Evolutionary conservation across 352 stramenopile genomes (phyloP).

Genomic region (Globisporangium perplexum): DNA sequence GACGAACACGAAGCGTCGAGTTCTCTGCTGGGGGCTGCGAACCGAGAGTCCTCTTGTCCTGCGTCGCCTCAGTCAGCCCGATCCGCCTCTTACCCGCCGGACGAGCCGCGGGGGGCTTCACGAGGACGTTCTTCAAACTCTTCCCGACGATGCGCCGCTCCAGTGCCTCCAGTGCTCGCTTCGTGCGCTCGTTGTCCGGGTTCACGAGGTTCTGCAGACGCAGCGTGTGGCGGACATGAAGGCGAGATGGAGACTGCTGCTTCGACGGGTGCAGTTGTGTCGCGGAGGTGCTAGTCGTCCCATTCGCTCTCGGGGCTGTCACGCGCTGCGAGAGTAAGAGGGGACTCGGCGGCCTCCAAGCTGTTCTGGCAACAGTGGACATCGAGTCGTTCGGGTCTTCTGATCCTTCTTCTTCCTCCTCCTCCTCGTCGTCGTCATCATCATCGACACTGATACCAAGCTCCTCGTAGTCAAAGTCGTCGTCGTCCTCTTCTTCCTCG

Average conservation of each 20-base stretch:
- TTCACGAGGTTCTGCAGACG: slow-evolving; percentile 47
- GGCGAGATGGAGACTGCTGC: background rate
- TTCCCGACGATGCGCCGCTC: slow-evolving; percentile 66
- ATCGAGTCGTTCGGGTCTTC: background rate
- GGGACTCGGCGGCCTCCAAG: background rate
- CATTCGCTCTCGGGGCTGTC: background rate
- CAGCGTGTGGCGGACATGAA: slow-evolving; percentile 32
- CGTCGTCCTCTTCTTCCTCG: slow-evolving; percentile 16
- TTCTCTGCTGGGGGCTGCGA: background rate
- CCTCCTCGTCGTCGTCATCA: slow-evolving; percentile 3
- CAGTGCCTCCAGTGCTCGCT: slow-evolving; percentile 51
- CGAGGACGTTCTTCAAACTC: slow-evolving; percentile 3
- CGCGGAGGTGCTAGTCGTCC: background rate
- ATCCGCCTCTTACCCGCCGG: slow-evolving; percentile 5
- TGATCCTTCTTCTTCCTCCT: background rate
- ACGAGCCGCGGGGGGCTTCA: slow-evolving; percentile 3
- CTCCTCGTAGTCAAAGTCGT: slow-evolving; percentile 20
- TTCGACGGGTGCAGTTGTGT: background rate
- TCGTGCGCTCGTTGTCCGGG: slow-evolving; percentile 37
- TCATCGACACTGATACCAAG: slow-evolving; percentile 5
- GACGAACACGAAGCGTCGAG: background rate
- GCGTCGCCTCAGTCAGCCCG: background rate
- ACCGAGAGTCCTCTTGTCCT: background rate
- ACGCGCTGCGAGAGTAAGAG: background rate
- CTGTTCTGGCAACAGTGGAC: background rate